Conservation (phyloP, 805 yeast species). For the Teunomyces tritomae region DNA sequence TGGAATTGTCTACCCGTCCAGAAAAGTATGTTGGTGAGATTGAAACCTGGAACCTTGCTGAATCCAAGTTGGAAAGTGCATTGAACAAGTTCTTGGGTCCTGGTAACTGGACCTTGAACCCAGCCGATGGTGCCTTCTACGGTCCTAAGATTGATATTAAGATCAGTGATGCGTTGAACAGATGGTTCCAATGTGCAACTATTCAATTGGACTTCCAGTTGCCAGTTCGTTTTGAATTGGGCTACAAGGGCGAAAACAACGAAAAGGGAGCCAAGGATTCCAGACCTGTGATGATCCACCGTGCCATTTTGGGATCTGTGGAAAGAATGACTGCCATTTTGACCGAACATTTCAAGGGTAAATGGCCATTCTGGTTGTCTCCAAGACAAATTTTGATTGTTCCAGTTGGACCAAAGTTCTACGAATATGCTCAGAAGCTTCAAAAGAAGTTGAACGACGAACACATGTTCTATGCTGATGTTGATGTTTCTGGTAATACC, state of each 20-base stretch:
- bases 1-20: slow-evolving; percentile 97
- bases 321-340: slow-evolving; percentile 99
- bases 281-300: slow-evolving; percentile 98
- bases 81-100: slow-evolving; percentile 74
- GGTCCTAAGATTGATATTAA: slow-evolving; percentile 96
- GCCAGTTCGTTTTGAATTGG: slow-evolving; percentile 89
- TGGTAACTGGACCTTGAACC: slow-evolving; percentile 90
- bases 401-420: slow-evolving; percentile 94
- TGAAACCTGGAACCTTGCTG: slow-evolving; percentile 93
- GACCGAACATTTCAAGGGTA: slow-evolving; percentile 97
- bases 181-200: slow-evolving; percentile 99
- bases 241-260: slow-evolving; percentile 66
- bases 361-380: slow-evolving; percentile 99
- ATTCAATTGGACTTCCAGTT: slow-evolving; percentile 98
- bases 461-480: slow-evolving; percentile 87
- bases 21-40: slow-evolving; percentile 94
- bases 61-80: slow-evolving; percentile 76
- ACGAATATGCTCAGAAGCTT: slow-evolving; percentile 83
- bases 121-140: slow-evolving; percentile 96
- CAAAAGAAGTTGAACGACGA: slow-evolving; percentile 60
- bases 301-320: slow-evolving; percentile 97
- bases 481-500: slow-evolving; percentile 91
- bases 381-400: slow-evolving; percentile 96
- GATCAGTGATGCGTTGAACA: slow-evolving; percentile 88
- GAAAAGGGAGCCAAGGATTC: slow-evolving; percentile 55